Percentiles rank a stretch among this genome's conserved stretches.
Conservation (phyloP, 2,329 filamentous ascomycete species). For the Beauveria sp. region DNA sequence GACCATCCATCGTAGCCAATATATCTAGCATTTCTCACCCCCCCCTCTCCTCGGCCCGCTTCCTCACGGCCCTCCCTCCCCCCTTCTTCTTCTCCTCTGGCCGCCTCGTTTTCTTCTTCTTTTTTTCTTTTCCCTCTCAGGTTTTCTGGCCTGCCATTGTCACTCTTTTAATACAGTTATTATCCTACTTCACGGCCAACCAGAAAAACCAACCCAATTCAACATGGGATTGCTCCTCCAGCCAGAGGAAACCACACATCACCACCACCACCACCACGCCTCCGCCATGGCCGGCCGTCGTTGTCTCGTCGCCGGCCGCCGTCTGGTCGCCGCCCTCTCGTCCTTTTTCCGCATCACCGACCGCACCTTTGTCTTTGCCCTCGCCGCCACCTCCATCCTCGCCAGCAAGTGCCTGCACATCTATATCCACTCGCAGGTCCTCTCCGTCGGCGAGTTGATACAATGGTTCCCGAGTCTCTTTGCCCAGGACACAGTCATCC, state of each 20-base stretch:
- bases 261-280: background rate
- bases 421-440: conserved; percentile 8
- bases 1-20: background rate
- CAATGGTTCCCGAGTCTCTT: conserved; percentile 11
- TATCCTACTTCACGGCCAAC: too few relatives aligned
- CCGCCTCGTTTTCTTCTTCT: background rate
- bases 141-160: background rate
- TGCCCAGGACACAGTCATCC: conserved; percentile 8
- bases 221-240: conserved; percentile 7
- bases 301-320: background rate
- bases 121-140: background rate
- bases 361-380: conserved; percentile 9
- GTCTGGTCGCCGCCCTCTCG: background rate
- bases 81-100: background rate
- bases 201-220: background rate
- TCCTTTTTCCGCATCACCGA: conserved; percentile 9
- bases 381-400: conserved; percentile 7
- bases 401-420: conserved; percentile 13
- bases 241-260: background rate
- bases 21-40: background rate
- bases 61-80: background rate
- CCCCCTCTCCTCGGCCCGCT: background rate
- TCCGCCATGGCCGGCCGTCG: conserved; percentile 3
- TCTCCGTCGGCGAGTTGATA: conserved; percentile 4
- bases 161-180: too few relatives aligned